Evolutionary conservation across 805 yeast species (phyloP).

Genomic region (Candida ipomoeae): DNA sequence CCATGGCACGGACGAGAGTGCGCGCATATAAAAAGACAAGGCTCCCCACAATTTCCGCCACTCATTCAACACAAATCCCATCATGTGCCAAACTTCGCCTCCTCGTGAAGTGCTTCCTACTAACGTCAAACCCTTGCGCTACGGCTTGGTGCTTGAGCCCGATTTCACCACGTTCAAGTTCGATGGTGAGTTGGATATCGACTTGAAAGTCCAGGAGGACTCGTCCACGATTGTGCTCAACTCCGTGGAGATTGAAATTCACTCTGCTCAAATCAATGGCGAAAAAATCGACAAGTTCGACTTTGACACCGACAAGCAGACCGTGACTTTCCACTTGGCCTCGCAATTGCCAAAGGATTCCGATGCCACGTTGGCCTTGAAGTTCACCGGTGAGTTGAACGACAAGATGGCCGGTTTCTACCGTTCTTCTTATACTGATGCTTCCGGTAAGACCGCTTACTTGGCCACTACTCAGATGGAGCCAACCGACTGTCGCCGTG

Average conservation of each 20-base stretch:
- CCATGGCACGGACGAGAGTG: not conserved
- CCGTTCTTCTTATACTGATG: constrained; percentile 56
- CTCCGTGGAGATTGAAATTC: constrained; percentile 60
- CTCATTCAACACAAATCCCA: not conserved
- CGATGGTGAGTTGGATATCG: constrained; percentile 52
- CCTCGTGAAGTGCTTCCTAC: constrained; percentile 41
- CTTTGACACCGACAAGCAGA: constrained; percentile 36
- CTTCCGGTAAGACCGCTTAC: constrained; percentile 61
- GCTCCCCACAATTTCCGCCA: not conserved
- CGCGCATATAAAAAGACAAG: not conserved
- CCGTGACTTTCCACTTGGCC: constrained; percentile 38
- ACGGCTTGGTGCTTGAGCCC: constrained; percentile 40
- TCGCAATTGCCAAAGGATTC: constrained; percentile 33
- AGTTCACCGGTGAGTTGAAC: constrained; percentile 61
- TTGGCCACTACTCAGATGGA: constrained; percentile 85
- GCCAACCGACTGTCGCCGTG: constrained; percentile 81
- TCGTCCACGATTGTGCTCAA: constrained; percentile 52
- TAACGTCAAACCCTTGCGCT: constrained; percentile 39
- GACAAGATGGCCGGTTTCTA: constrained; percentile 83
- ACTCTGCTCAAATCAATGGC: constrained; percentile 40
- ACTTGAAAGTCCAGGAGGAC: constrained; percentile 47
- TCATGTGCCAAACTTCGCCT: constrained; percentile 10
- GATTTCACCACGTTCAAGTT: constrained; percentile 54
- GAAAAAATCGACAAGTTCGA: constrained; percentile 20
- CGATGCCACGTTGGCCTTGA: constrained; percentile 43